Evolutionary conservation across 2,329 filamentous ascomycete species (phyloP), one percentile per base, ranked within the genome.

Genomic region (Bipolaris sorokiniana): DNA sequence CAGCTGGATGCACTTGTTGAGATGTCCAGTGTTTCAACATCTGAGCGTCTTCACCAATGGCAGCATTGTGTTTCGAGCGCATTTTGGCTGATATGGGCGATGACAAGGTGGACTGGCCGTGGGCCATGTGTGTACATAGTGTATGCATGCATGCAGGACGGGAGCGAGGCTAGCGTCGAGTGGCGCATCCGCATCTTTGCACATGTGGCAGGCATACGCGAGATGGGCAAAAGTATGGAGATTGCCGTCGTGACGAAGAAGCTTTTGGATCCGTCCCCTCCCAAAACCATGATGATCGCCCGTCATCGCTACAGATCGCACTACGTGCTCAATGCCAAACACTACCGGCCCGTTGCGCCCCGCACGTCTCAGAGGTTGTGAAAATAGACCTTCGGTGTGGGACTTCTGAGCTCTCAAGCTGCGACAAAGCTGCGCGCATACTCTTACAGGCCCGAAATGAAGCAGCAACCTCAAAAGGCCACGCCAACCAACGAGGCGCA

Each of bases 381-480:
- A 42, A 31, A 31, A 48, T 20, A 53, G 37, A 9, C 37, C 11
- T 13, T 40, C 34, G 28, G 44, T 42, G 42, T 48, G n/a, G 34
- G 42, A 47, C 52, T 38, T 36, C 20, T 47, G 20, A 16, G 49
- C 49, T 42, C 3, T 37, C 13, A 37, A 45, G 48, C 46, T 46
- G 54, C 54, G 54, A 52, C 49, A 36, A 31, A 15, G 22, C 26
- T 52, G 41, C 38, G 50, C 50, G 45, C 54, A 57, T 57, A 51
- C 54, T 57, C 54, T 22, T 48, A 54, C 54, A 54, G 20, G 38
- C 18, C 50, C 53, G 49, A 56, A 53, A 56, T 51, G 52, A 37
- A 56, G 38, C 23, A 44, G 38, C 45, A 51, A 40, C 31, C 55
- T 50, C 48, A 26, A 46, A 46, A 45, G 38, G 34, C 52, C 28